Conservation (phyloP, 345 rosid species). For the Streptanthus diversifolius region DNA sequence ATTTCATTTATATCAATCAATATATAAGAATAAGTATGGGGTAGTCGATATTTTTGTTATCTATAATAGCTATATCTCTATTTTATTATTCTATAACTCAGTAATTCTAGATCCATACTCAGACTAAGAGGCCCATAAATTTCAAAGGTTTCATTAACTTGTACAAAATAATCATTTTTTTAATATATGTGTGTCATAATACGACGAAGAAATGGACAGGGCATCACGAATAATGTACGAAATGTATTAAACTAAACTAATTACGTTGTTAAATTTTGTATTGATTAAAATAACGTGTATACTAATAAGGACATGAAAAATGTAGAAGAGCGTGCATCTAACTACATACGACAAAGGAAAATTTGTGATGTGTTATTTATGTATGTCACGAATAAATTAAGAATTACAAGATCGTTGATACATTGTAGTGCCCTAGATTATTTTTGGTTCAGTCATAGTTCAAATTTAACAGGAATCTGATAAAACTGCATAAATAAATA, state of each 20-base stretch:
- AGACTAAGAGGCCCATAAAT: too few species aligned
- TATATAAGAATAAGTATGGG: background rate
- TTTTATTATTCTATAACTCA: too few species aligned
- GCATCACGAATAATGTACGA: slow-evolving; percentile 20
- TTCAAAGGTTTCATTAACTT: too few species aligned
- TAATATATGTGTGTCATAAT: slow-evolving; percentile 18
- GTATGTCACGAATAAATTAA: slow-evolving; percentile 1
- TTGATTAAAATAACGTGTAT: background rate
- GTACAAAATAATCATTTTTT: too few species aligned
- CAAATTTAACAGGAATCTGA: slow-evolving; percentile 15
- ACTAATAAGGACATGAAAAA: slow-evolving; percentile 12
- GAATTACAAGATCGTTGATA: background rate
- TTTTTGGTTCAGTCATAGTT: background rate
- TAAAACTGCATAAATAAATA: background rate
- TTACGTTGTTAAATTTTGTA: background rate
- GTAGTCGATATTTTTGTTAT: background rate
- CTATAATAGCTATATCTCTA: too few species aligned
- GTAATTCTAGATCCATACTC: too few species aligned
- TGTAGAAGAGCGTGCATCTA: slow-evolving; percentile 30
- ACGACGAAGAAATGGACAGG: slow-evolving; percentile 27
- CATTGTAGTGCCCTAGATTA: background rate
- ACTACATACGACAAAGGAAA: slow-evolving; percentile 32
- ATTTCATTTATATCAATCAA: background rate
- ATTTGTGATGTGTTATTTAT: slow-evolving; percentile 15
- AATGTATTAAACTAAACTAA: background rate